Evolutionary conservation across 2,329 filamentous ascomycete genomes (phyloP).

Genomic region (Lachnellula cervina): DNA sequence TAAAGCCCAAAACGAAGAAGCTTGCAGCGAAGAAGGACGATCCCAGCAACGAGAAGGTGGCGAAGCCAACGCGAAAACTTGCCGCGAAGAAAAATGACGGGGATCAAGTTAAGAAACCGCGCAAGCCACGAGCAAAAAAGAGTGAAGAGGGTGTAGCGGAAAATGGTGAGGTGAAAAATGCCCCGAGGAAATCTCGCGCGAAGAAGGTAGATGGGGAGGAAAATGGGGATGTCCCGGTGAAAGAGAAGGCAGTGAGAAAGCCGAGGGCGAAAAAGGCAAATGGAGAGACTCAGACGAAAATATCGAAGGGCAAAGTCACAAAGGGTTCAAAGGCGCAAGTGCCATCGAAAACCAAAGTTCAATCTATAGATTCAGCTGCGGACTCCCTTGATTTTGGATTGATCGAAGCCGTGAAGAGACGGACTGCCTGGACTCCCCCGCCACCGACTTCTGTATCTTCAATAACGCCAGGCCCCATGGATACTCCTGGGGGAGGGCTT

Average conservation of each 20-base stretch:
- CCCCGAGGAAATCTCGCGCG: constrained; percentile 13
- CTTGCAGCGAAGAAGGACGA: not conserved
- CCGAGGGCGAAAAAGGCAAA: constrained; percentile 27
- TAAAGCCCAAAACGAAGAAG: constrained; percentile 15
- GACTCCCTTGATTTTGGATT: constrained; percentile 20
- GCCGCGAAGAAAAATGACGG: constrained; percentile 15
- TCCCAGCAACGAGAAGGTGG: constrained; percentile 2
- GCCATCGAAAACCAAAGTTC: not conserved
- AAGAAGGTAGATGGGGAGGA: constrained; percentile 19
- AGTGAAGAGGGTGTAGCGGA: constrained; percentile 4
- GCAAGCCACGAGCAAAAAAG: constrained; percentile 22
- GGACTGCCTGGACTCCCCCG: constrained; percentile 65
- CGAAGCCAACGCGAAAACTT: constrained; percentile 23
- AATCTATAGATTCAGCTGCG: constrained; percentile 1
- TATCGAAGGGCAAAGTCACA: constrained; percentile 32
- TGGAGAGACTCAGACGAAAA: constrained; percentile 28
- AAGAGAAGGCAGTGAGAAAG: constrained; percentile 22
- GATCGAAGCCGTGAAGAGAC: constrained; percentile 46
- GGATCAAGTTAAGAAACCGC: constrained; percentile 19
- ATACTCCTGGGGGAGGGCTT: not conserved
- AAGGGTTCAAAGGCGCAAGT: constrained; percentile 25
- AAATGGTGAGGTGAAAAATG: constrained; percentile 6
- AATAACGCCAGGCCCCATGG: not conserved
- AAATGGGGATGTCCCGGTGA: constrained; percentile 1
- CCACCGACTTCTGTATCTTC: constrained; percentile 34